Conservation (phyloP, 352 stramenopile species). For the Thalassiosira ordinaria region DNA sequence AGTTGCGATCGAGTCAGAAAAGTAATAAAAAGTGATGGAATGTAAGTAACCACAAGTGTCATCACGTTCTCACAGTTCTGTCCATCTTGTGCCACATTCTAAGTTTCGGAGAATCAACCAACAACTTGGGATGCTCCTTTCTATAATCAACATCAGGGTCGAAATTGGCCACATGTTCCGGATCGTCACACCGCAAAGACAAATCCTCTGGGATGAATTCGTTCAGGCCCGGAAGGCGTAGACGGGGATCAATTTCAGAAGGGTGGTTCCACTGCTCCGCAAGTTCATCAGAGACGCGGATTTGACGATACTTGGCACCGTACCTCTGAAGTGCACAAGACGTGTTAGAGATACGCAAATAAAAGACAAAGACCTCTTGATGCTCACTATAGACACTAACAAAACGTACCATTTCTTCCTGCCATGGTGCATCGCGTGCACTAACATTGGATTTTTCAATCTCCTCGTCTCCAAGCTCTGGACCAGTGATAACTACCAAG, state of each 20-base stretch:
- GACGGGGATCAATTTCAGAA: conserved; percentile 53
- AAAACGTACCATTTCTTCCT: conserved; percentile 57
- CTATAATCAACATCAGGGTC: conserved; percentile 53
- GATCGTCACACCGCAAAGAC: conserved; percentile 74
- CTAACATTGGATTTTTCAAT: conserved; percentile 40
- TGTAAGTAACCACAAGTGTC: too few species aligned
- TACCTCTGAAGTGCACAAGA: conserved; percentile 56
- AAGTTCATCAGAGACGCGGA: conserved; percentile 53
- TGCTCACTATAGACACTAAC: too few species aligned
- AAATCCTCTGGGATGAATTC: conserved; percentile 83
- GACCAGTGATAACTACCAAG: conserved; percentile 74
- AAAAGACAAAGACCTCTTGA: too few species aligned
- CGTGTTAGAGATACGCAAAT: conserved; percentile 20
- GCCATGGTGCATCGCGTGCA: conserved; percentile 51
- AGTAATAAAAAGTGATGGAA: too few species aligned
- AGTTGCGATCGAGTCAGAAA: too few species aligned
- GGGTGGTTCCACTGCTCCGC: conserved; percentile 64
- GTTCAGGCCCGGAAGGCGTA: conserved; percentile 78
- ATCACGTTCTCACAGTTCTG: too few species aligned
- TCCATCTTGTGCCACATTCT: conserved; percentile 86
- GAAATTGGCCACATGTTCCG: conserved; percentile 35
- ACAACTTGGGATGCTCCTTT: conserved; percentile 53
- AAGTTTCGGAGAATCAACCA: conserved; percentile 64
- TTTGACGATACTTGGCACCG: conserved; percentile 72
- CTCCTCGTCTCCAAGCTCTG: conserved; percentile 59